Conservation (phyloP, 2,329 filamentous ascomycete genomes). For the Pseudovirgaria hyperparasitica region DNA sequence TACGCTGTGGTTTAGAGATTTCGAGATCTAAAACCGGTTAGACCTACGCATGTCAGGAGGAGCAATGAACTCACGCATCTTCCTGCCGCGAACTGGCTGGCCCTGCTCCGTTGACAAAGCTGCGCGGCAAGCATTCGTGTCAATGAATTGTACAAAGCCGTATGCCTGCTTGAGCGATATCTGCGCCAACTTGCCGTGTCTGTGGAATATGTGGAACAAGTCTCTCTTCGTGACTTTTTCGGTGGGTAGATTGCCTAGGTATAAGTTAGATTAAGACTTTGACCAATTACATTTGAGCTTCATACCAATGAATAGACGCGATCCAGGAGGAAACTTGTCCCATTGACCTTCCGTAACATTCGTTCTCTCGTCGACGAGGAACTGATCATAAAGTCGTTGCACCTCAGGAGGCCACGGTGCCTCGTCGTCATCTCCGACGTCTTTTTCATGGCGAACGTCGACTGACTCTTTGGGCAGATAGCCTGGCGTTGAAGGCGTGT, state of each 20-base stretch:
- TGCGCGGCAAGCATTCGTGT: conserved; percentile 56
- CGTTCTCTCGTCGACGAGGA: conserved; percentile 57
- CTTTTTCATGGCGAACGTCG: conserved; percentile 11
- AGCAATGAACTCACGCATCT: conserved; percentile 64
- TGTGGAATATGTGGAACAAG: conserved; percentile 81
- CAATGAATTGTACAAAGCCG: conserved; percentile 90
- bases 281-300: conserved; percentile 1
- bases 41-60: conserved; percentile 4
- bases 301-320: conserved; percentile 70
- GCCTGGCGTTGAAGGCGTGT: conserved; percentile 16
- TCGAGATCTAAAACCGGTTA: conserved; percentile 57
- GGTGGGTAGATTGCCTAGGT: conserved; percentile 72
- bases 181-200: conserved; percentile 76
- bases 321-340: conserved; percentile 68
- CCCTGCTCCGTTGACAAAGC: conserved; percentile 73
- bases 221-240: conserved; percentile 90
- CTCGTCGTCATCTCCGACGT: conserved; percentile 31
- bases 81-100: conserved; percentile 70
- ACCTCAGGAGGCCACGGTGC: conserved; percentile 42
- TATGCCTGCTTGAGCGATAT: conserved; percentile 95
- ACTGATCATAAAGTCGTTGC: conserved; percentile 58
- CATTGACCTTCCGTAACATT: conserved; percentile 69
- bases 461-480: conserved; percentile 16
- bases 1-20: conserved; percentile 77
- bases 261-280: conserved; percentile 8